phyloP scores from a whole-genome alignment of 805 yeast genomes.

The Candida morakotiae region DNA sequence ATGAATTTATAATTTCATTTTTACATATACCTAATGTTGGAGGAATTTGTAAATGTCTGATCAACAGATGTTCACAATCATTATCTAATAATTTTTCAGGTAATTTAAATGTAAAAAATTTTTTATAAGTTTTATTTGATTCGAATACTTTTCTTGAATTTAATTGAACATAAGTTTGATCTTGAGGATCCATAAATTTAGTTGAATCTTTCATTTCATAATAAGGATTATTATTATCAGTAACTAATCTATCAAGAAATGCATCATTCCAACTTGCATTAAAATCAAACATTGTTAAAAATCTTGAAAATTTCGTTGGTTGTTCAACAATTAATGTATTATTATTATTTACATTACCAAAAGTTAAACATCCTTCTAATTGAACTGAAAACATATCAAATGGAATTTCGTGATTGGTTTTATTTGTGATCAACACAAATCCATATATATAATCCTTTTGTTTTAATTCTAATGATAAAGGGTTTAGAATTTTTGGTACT shows the following conservation, averaged over 20 bases:
- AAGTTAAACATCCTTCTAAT: constrained; percentile 31
- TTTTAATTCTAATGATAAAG: constrained; percentile 25
- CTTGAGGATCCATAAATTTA: constrained; percentile 24
- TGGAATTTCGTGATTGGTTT: constrained; percentile 23
- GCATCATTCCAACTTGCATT: constrained; percentile 39
- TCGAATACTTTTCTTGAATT: constrained; percentile 20
- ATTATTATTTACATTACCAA: constrained; percentile 17
- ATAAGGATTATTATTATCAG: constrained; percentile 27
- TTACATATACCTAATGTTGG: constrained; percentile 33
- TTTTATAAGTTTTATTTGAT: constrained; percentile 33
- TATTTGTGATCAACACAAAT: constrained; percentile 27
- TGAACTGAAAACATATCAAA: constrained; percentile 38
- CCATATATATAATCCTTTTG: constrained; percentile 39
- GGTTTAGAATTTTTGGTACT: constrained; percentile 27
- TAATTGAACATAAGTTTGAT: constrained; percentile 24
- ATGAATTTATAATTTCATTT: constrained; percentile 22
- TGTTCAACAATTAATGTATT: constrained; percentile 14
- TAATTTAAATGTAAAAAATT: constrained; percentile 35
- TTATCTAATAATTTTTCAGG: constrained; percentile 35
- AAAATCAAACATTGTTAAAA: constrained; percentile 39
- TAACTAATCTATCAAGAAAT: constrained; percentile 24
- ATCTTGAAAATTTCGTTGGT: constrained; percentile 20
- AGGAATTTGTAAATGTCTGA: constrained; percentile 34
- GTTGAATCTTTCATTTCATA: constrained; percentile 10
- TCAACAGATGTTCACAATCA: constrained; percentile 31